Evolutionary conservation across 2,329 filamentous ascomycete genomes (phyloP).

Genomic region (Colletotrichum camelliae): DNA sequence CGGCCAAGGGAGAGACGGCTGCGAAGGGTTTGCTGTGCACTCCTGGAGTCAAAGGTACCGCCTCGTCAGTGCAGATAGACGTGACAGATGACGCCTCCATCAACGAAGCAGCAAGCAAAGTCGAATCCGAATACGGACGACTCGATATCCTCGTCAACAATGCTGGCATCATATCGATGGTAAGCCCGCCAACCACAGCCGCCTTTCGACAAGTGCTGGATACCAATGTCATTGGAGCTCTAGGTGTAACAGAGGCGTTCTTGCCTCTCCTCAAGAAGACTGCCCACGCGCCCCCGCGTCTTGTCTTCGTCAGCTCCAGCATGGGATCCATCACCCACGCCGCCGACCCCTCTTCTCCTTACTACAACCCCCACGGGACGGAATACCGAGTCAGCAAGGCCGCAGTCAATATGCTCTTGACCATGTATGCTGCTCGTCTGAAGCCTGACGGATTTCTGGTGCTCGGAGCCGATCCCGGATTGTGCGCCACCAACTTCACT

Average conservation of each 20-base stretch:
- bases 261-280: constrained; percentile 32
- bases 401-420: constrained; percentile 44
- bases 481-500: background rate
- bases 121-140: constrained; percentile 27
- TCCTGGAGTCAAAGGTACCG: background rate
- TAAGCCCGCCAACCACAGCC: constrained; percentile 21
- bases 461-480: background rate
- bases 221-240: constrained; percentile 37
- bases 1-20: constrained; percentile 26
- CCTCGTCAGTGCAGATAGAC: constrained; percentile 27
- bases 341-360: constrained; percentile 29
- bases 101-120: constrained; percentile 21
- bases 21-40: background rate
- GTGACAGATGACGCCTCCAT: constrained; percentile 32
- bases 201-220: background rate
- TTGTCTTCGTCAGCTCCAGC: constrained; percentile 42
- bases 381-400: constrained; percentile 43
- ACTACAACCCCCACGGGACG: constrained; percentile 28
- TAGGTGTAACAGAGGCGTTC: constrained; percentile 28
- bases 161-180: constrained; percentile 28
- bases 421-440: constrained; percentile 35
- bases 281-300: constrained; percentile 32
- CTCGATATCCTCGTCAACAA: constrained; percentile 42
- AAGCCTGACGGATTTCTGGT: background rate
- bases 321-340: constrained; percentile 37